Conservation (phyloP, 257 asterid species). For the Linaria vulgaris region DNA sequence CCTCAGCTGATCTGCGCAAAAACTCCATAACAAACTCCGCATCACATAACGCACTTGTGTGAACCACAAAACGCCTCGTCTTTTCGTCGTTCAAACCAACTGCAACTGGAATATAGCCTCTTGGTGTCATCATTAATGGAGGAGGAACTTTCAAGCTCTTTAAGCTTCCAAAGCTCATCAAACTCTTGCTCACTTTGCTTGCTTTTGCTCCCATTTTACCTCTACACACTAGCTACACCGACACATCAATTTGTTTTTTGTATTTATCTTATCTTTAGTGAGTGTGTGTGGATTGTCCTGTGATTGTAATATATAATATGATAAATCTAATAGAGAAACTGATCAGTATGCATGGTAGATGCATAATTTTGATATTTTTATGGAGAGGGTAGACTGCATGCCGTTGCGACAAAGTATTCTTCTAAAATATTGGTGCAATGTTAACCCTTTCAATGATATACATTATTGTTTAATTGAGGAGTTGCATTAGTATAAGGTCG, state of each 20-base stretch:
- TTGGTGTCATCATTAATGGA: slow-evolving; percentile 34
- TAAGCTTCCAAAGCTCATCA: slow-evolving; percentile 20
- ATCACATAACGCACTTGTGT: slow-evolving; percentile 39
- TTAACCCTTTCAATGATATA: not conserved
- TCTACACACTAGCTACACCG: no score
- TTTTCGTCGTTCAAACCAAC: slow-evolving; percentile 48
- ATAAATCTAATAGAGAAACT: not conserved
- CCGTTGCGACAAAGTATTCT: slow-evolving; percentile 22
- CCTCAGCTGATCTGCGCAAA: slow-evolving; percentile 55
- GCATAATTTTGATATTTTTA: not conserved
- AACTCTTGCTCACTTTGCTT: slow-evolving; percentile 35
- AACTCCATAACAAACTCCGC: slow-evolving; percentile 56
- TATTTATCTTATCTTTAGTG: no score
- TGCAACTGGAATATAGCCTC: slow-evolving; percentile 59
- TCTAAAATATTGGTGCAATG: not conserved
- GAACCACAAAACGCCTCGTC: slow-evolving; percentile 50
- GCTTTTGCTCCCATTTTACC: slow-evolving; percentile 43
- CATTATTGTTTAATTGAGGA: not conserved
- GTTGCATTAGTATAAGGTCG: not conserved
- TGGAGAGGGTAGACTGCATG: slow-evolving; percentile 19
- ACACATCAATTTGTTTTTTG: no score
- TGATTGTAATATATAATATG: no score
- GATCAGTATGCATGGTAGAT: no score
- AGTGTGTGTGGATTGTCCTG: no score
- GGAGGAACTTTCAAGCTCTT: slow-evolving; percentile 26